Evolutionary conservation across 768 basidiomycete species (phyloP), one percentile per base, ranked within the genome.

Genomic region (Trametes elegans): DNA sequence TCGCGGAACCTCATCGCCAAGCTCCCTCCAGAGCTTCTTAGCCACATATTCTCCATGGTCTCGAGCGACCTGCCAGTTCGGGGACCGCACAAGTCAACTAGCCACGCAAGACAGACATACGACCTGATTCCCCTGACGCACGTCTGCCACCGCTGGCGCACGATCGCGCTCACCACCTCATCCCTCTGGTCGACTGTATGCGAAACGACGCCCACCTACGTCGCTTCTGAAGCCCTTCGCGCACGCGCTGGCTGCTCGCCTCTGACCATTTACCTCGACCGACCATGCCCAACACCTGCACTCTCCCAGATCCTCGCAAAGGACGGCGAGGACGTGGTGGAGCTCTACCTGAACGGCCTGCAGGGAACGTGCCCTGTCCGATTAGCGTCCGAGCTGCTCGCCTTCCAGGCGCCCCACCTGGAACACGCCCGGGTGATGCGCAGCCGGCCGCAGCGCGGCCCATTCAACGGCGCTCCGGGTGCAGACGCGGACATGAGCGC

Each of bases 91-190:
- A 26, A 43, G 1, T 19, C 23, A 31, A 16, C n/a, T 1, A 49
- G 26, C 14, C 11, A 29, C 1, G 35, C 42, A 0, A 55, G 32
- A 13, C 47, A 42, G 27, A 59, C 58, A 1, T 57, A 51, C 47
- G 50, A 55, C 27, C 49, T 53, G 8, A n/a, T 62, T 13, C 44
- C 61, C 5, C 16, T 57, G 35, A 62, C 55, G 8, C 62, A 63
- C 32, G 62, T 60, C 38, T 63, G 58, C 39, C 42, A 50, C 1
- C 24, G 49, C 34, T 63, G 62, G 62, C 55, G 62, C 3, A 29
- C 18, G n/a, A 41, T 60, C 31, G 49, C 56, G 10, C 42, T 63
- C 21, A 19, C n/a, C 18, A 50, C 53, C 9, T 44, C 62, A 9
- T 40, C 44, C 3, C 50, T 63, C 3, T 63, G 62, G 62, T 52